phyloP scores from a whole-genome alignment of 352 stramenopile species.

The Phytopythium sindhum region DNA sequence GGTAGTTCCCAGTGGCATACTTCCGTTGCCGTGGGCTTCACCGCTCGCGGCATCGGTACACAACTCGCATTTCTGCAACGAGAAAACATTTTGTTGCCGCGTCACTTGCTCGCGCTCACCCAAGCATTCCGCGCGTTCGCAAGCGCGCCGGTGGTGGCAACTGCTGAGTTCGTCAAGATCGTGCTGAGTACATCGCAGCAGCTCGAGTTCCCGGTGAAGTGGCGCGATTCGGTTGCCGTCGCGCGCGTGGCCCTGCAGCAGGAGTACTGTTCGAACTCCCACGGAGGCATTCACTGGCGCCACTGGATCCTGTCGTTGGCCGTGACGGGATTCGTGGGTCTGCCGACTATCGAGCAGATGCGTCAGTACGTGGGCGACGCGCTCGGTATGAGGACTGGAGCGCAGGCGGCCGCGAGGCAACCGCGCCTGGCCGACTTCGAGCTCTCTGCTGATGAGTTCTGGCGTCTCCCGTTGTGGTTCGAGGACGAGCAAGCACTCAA shows the following conservation, averaged over 20 bases:
- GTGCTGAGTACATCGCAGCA: slow-evolving; percentile 29
- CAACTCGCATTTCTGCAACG: slow-evolving; percentile 7
- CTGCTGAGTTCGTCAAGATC: slow-evolving; percentile 34
- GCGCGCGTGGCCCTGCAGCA: slow-evolving; percentile 31
- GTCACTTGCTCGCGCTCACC: slow-evolving; percentile 9
- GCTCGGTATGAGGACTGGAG: background rate
- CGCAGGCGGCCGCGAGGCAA: background rate
- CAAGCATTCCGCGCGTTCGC: background rate
- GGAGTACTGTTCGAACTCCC: slow-evolving; percentile 6
- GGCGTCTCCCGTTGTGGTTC: slow-evolving; percentile 41
- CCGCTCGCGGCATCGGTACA: slow-evolving; percentile 5
- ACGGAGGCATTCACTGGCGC: slow-evolving; percentile 26
- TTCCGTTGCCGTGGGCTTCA: background rate
- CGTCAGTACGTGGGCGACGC: slow-evolving; percentile 8
- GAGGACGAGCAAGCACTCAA: slow-evolving; percentile 8
- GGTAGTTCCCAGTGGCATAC: slow-evolving; percentile 20
- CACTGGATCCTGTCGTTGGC: slow-evolving; percentile 39
- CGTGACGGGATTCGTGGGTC: slow-evolving; percentile 27
- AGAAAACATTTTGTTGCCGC: slow-evolving; percentile 12
- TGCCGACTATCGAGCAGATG: slow-evolving; percentile 28
- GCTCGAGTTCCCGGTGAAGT: slow-evolving; percentile 28
- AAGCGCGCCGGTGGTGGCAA: slow-evolving; percentile 5
- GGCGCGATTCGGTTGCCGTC: slow-evolving; percentile 29
- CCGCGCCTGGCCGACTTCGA: slow-evolving; percentile 1
- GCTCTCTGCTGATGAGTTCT: slow-evolving; percentile 24